These are phyloP conservation scores for Abelmoschus esculentus DNA, from an alignment of 345 rosid genomes.

Conservation along the genomic window DNA sequence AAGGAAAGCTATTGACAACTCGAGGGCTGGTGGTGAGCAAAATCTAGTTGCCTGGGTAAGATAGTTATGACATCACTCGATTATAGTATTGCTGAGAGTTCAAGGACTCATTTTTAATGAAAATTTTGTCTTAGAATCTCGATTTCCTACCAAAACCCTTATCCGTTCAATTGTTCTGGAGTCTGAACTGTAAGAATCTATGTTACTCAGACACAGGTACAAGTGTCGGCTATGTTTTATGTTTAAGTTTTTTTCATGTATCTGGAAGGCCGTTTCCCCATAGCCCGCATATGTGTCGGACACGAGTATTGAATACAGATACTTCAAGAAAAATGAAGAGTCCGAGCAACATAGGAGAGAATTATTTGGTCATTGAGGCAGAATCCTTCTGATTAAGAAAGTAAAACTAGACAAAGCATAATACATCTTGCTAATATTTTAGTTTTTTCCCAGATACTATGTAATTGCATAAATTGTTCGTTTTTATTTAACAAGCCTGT, in stretches of 20 bases:
- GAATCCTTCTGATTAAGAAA: not conserved
- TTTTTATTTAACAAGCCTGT: conserved; percentile 34
- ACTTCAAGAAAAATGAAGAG: not conserved
- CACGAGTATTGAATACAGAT: not conserved
- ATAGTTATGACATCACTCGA: conserved; percentile 3
- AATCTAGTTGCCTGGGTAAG: conserved; percentile 72
- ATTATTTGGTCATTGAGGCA: not conserved
- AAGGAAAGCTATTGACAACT: conserved; percentile 56
- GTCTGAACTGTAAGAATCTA: not conserved
- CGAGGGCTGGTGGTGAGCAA: conserved; percentile 48
- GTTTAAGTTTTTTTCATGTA: not conserved
- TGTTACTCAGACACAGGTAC: not conserved
- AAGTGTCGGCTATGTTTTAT: not conserved
- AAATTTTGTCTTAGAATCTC: not conserved
- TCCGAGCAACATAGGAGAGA: not conserved
- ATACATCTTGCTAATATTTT: not conserved
- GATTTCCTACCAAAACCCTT: not conserved
- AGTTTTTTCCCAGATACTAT: not conserved
- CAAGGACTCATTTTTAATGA: not conserved
- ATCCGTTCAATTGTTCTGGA: not conserved
- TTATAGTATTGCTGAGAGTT: not conserved
- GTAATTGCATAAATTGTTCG: not conserved
- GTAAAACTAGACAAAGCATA: not conserved
- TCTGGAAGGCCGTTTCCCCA: not conserved
- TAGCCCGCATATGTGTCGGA: not conserved